These are phyloP conservation scores for Magnolia officinalis DNA, from an alignment of 164 flowering plant genomes.

Conservation along the genomic window DNA sequence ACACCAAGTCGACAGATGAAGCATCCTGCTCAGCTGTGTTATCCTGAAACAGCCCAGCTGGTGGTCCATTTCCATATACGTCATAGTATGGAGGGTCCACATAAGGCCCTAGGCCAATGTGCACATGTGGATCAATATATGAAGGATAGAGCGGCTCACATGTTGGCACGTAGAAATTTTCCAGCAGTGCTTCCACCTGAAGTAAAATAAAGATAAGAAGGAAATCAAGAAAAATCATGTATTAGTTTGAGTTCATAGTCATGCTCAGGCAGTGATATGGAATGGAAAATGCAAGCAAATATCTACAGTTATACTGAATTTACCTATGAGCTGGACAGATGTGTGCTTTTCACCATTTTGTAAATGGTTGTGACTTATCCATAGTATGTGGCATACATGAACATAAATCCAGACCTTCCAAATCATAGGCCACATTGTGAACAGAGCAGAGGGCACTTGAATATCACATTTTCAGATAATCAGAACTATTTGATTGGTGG, in stretches of 20 bases:
- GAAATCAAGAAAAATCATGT: background rate
- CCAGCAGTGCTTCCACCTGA: slow-evolving; percentile 23
- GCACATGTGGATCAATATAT: slow-evolving; percentile 22
- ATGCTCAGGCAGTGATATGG: background rate
- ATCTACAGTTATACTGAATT: background rate
- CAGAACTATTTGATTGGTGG: background rate
- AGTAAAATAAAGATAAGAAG: slow-evolving; percentile 3
- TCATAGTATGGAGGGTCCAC: slow-evolving; percentile 21
- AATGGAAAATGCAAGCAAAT: slow-evolving; percentile 3
- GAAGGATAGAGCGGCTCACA: slow-evolving; percentile 21
- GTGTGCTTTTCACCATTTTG: background rate
- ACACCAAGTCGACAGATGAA: slow-evolving; percentile 4
- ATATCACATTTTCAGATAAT: background rate
- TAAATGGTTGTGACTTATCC: background rate
- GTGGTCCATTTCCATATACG: slow-evolving; percentile 17
- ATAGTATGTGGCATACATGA: background rate
- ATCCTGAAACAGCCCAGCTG: slow-evolving; percentile 22
- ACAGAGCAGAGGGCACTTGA: background rate
- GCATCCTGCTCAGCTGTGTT: slow-evolving; percentile 33
- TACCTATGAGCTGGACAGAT: background rate
- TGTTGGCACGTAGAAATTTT: slow-evolving; percentile 6
- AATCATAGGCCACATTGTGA: background rate
- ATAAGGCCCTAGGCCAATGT: slow-evolving; percentile 23
- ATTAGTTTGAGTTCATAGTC: background rate
- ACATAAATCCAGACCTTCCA: background rate